Evolutionary conservation across 805 yeast genomes (phyloP), one percentile per base, ranked within the genome.

Genomic region (Alloascoidea hylecoeti): DNA sequence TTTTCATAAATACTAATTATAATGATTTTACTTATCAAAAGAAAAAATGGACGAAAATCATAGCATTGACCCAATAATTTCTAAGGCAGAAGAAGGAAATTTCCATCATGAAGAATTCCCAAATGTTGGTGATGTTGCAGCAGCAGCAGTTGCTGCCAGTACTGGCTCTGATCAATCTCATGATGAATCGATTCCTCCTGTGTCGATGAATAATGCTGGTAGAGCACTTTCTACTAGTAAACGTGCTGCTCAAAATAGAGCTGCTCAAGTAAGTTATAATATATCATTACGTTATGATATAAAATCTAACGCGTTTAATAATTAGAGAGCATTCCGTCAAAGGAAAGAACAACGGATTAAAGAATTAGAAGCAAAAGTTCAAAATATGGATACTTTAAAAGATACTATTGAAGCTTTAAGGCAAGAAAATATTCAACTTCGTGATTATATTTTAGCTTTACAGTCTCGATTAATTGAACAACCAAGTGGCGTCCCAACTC

Each of bases 231-330:
- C 76, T 16, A 69, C 66, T 40, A 73, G 92, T 33, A 84, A 83
- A 56, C 73, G 96, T 44, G 96, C 96, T 1, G 86, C 79, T 5
- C 96, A 88, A 58, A 88, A 88, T 62, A 66, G 96, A 51, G 77
- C 74, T 43, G 96, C 96, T 3, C 96, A n/a, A n/a, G n/a, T n/a
- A n/a, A n/a, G n/a, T n/a, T n/a, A n/a, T n/a, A n/a, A n/a, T n/a
- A n/a, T n/a, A n/a, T n/a, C n/a, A n/a, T n/a, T n/a, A n/a, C n/a
- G n/a, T n/a, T n/a, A n/a, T n/a, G n/a, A n/a, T n/a, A n/a, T n/a
- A n/a, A n/a, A n/a, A n/a, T n/a, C n/a, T n/a, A n/a, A n/a, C n/a
- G n/a, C n/a, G n/a, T n/a, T n/a, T n/a, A n/a, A n/a, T n/a, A n/a
- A n/a, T n/a, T n/a, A 88, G 60, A 73, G 83, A 47, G 95, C 95